Conservation (phyloP, 106 monocot species). For the Dendrobium officinale region DNA sequence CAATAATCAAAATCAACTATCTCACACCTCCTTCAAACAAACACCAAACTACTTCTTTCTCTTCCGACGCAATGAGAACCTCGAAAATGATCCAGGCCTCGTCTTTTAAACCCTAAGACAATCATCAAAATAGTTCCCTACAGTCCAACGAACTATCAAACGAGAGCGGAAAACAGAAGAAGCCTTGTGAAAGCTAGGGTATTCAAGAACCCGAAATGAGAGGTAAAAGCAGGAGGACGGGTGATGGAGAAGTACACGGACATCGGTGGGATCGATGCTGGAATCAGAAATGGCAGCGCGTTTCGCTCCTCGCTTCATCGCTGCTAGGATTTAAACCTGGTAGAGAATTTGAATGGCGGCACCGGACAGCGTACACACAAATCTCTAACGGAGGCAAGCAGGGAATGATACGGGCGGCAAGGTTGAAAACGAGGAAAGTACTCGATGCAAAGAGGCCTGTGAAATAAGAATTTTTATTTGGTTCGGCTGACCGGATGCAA, state of each 20-base stretch:
- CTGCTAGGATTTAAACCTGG: background rate
- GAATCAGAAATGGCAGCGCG: background rate
- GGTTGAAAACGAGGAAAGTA: too few species aligned
- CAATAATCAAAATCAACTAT: constrained; percentile 1
- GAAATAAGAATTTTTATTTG: too few species aligned
- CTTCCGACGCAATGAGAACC: background rate
- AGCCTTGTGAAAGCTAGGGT: background rate
- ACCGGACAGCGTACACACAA: background rate
- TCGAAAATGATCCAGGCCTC: background rate
- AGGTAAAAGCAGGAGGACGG: background rate
- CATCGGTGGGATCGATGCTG: background rate
- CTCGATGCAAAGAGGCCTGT: too few species aligned
- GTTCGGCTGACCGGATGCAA: too few species aligned
- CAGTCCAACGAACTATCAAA: background rate
- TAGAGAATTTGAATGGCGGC: background rate
- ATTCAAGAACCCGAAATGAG: background rate
- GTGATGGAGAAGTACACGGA: constrained; percentile 4
- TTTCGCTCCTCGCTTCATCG: background rate
- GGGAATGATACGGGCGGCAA: too few species aligned
- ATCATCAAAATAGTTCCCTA: background rate
- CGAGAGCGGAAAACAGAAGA: background rate
- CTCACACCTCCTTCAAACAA: background rate
- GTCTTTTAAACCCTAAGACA: background rate
- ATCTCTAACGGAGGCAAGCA: too few species aligned
- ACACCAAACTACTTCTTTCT: background rate